These are phyloP conservation scores for Lasiodiplodia gonubiensis DNA, from an alignment of 2,329 filamentous ascomycete genomes.

Conservation along the genomic window DNA sequence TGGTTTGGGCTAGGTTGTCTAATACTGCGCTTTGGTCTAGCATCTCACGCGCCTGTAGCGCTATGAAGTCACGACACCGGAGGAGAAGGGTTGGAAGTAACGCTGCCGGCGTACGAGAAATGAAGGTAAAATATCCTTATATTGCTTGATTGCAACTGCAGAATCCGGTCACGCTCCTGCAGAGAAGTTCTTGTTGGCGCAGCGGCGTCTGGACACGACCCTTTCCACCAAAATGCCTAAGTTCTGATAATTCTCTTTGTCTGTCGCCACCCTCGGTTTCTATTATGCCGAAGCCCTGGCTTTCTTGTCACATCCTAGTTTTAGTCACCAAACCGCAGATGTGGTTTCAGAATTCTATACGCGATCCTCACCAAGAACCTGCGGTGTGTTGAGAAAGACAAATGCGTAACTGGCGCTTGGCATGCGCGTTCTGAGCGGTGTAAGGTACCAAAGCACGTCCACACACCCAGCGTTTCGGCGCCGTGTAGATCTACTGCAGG, in stretches of 20 bases:
- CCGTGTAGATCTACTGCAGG: background rate
- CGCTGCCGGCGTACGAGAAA: background rate
- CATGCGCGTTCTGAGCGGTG: conserved; percentile 8
- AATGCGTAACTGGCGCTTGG: background rate
- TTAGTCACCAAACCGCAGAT: background rate
- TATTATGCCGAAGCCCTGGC: background rate
- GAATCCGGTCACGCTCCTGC: too few relatives aligned
- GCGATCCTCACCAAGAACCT: background rate
- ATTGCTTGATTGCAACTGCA: too few relatives aligned
- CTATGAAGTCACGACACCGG: background rate
- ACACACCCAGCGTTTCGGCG: background rate
- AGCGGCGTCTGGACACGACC: background rate
- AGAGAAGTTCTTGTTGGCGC: background rate
- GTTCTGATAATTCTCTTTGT: background rate
- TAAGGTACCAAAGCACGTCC: conserved; percentile 3
- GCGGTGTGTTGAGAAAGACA: background rate
- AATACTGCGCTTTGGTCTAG: background rate
- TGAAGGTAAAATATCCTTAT: background rate
- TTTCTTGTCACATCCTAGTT: background rate
- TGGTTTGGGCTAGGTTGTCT: background rate
- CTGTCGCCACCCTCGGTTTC: background rate
- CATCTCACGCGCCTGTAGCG: background rate
- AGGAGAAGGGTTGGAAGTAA: background rate
- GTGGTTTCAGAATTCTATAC: conserved; percentile 3
- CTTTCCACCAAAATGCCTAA: background rate